Percentiles rank a stretch among this genome's conserved stretches.
Evolutionary conservation across 2,329 filamentous ascomycete species (phyloP).

Genomic region (Coccinonectria pachysandricola): DNA sequence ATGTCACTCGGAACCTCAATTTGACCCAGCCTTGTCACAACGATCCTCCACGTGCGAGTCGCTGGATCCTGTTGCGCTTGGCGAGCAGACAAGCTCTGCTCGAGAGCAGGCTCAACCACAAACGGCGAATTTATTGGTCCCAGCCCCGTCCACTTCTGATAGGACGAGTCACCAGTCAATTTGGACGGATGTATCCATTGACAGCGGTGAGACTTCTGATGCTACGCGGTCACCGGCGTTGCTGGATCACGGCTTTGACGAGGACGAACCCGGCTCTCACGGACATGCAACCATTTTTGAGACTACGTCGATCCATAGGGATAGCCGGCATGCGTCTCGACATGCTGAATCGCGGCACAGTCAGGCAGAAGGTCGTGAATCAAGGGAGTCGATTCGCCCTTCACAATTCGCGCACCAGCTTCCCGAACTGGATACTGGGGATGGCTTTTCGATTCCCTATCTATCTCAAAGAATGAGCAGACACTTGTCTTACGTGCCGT

Average conservation of each 20-base stretch:
- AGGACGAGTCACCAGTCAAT: conserved; percentile 44
- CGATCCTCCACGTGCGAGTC: conserved; percentile 32
- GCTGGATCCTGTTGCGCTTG: conserved; percentile 21
- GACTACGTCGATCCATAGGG: conserved; percentile 18
- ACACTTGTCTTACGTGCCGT: conserved; percentile 22
- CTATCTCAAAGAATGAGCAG: conserved; percentile 24
- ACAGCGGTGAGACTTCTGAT: conserved; percentile 36
- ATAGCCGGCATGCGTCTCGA: conserved; percentile 12
- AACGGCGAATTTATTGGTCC: too few relatives aligned
- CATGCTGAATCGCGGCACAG: conserved; percentile 12
- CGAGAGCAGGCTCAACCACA: too few relatives aligned
- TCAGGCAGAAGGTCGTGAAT: conserved; percentile 13
- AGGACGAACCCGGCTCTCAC: conserved; percentile 18
- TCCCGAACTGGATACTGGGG: conserved; percentile 41
- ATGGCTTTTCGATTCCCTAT: conserved; percentile 40
- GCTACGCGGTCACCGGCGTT: conserved; percentile 19
- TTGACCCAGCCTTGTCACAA: conserved; percentile 22
- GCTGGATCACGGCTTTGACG: conserved; percentile 14
- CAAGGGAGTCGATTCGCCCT: conserved; percentile 18
- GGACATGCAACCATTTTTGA: conserved; percentile 25
- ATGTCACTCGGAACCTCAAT: conserved; percentile 18
- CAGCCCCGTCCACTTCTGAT: conserved; percentile 33
- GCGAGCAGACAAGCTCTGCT: too few relatives aligned
- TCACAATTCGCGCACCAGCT: conserved; percentile 29
- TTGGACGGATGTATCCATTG: conserved; percentile 52